Conservation (phyloP, 31 red algal species). For the Odonthalia washingtoniensis region DNA sequence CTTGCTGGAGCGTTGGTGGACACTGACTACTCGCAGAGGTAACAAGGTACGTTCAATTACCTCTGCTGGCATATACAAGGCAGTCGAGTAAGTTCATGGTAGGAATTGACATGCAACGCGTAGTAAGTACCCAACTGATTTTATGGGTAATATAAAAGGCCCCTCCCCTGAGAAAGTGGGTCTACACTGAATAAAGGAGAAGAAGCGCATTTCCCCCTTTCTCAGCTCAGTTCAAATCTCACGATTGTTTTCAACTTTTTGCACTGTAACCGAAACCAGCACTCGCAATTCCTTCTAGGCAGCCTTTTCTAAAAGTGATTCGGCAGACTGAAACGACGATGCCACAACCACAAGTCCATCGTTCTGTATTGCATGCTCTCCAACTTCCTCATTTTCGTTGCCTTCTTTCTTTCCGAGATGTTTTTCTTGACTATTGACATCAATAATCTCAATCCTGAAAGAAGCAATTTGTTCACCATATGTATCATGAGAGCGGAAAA, state of each 20-base stretch:
- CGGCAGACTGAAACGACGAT: constrained; percentile 77
- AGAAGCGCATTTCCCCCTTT: no score
- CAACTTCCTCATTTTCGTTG: no score
- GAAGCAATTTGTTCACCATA: constrained; percentile 52
- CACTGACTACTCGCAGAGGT: not conserved
- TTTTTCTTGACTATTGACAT: no score
- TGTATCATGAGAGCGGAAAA: constrained; percentile 71
- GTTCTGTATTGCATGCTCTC: no score
- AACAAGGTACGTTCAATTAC: not conserved
- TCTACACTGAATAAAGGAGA: no score
- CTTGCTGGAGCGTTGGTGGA: not conserved
- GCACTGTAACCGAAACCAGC: constrained; percentile 93
- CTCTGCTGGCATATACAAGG: not conserved
- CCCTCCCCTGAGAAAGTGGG: no score
- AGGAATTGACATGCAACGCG: constrained; percentile 1
- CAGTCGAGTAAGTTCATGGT: not conserved
- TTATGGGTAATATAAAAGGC: no score
- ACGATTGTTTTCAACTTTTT: no score
- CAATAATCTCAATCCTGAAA: constrained; percentile 20
- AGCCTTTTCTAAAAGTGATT: constrained; percentile 46
- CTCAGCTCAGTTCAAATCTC: no score
- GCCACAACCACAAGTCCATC: no score
- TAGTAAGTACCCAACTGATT: no score
- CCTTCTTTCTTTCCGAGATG: no score
- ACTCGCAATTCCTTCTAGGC: constrained; percentile 69